These are phyloP conservation scores for Raphanus sativus DNA, from an alignment of 345 rosid genomes.

Conservation along the genomic window DNA sequence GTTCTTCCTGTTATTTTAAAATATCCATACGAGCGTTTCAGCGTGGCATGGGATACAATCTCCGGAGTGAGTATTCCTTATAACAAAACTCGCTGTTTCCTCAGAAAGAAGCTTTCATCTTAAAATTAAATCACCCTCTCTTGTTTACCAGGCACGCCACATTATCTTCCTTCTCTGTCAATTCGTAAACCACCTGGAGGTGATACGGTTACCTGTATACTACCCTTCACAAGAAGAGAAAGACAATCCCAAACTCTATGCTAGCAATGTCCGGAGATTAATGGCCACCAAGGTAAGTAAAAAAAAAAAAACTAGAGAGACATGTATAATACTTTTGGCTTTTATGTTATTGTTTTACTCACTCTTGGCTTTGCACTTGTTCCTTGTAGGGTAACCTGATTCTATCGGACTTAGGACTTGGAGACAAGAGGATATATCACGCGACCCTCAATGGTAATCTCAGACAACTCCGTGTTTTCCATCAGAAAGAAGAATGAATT, in stretches of 20 bases:
- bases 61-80: slow-evolving; percentile 66
- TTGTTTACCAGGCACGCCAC: slow-evolving; percentile 67
- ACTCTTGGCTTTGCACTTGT: slow-evolving; percentile 6
- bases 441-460: slow-evolving; percentile 99
- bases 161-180: slow-evolving; percentile 83
- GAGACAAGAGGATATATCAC: slow-evolving; percentile 95
- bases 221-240: slow-evolving; percentile 89
- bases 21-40: slow-evolving; percentile 86
- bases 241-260: slow-evolving; percentile 82
- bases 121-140: not conserved
- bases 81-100: not conserved
- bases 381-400: slow-evolving; percentile 76
- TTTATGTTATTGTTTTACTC: slow-evolving; percentile 1
- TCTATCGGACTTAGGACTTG: slow-evolving; percentile 81
- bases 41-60: slow-evolving; percentile 96
- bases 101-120: not conserved
- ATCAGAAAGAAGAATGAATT: slow-evolving; percentile 59
- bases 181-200: slow-evolving; percentile 80
- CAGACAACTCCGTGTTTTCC: slow-evolving; percentile 94
- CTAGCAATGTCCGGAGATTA: slow-evolving; percentile 74
- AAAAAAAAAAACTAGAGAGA: not conserved
- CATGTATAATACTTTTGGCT: not conserved
- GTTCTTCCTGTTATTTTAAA: slow-evolving; percentile 86
- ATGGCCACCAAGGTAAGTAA: slow-evolving; percentile 83
- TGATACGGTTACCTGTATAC: slow-evolving; percentile 72